A percentile compares a stretch with the other conserved stretches of the same genome.
Conservation (phyloP, 306 rosid species). For the Medicago truncatula region DNA sequence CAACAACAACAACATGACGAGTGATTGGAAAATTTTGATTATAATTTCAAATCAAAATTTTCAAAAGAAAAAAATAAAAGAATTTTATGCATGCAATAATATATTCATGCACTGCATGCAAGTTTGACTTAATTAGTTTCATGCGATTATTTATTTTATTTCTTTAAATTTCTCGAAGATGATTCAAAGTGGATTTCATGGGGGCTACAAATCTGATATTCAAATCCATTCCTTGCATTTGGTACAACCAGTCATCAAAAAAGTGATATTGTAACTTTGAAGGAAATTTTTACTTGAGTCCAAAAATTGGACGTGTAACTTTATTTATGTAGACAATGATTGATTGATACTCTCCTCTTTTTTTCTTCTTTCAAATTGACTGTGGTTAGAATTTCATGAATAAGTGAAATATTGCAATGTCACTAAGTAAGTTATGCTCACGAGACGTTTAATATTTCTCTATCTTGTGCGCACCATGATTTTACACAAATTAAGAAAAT, state of each 20-base stretch:
- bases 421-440: too few species aligned
- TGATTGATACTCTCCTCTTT: not conserved
- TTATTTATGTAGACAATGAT: constrained; percentile 38
- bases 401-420: too few species aligned
- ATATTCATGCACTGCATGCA: not conserved
- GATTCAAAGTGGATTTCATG: constrained; percentile 56
- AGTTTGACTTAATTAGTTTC: not conserved
- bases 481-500: too few species aligned
- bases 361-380: too few species aligned
- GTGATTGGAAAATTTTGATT: not conserved
- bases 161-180: constrained; percentile 1
- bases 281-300: constrained; percentile 18
- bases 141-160: not conserved
- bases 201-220: constrained; percentile 60
- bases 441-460: too few species aligned
- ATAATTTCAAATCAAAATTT: not conserved
- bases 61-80: not conserved
- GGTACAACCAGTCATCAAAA: constrained; percentile 43
- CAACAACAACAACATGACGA: not conserved
- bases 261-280: constrained; percentile 35
- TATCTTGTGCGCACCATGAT: too few species aligned
- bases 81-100: not conserved
- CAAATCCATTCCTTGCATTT: constrained; percentile 51
- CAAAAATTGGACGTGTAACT: constrained; percentile 34
- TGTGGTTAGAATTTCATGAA: too few species aligned